Base-by-base conservation (phyloP, 1,284 basidiomycete species). In the Cerioporus squamosus region DNA sequence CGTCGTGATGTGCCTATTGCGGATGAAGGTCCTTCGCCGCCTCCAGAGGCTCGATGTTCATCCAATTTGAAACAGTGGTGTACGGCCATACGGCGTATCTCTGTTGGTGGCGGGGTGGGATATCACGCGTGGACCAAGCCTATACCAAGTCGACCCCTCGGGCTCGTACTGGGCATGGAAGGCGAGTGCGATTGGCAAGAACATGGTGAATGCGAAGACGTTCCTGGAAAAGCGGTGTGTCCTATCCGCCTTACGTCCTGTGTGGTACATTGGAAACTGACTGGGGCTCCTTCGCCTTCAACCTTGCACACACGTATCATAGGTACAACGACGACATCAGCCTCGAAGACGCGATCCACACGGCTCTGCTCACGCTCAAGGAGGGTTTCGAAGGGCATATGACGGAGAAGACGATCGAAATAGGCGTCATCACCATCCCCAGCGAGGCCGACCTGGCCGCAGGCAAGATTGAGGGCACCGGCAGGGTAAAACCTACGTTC, bases 121-220 rank as follows among this genome's bases (percentile, higher is more conserved):
- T 74, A 80, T 82, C 66, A 91, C 91, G 72, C 88, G 95, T 20
- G 97, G 97, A 17, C 94, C 95, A 63, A 92, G 88, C 38, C 83
- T 99, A 62, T 99, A 97, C 79, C 97, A 99, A 76, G 97, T 99
- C 54, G 97, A 99, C 79, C 97, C 97, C 18, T 97, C 95, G 46
- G 97, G 97, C 46, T 95, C 94, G 47, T 99, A 95, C 78, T 98
- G 96, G 96, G 96, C 97, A 51, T 99, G 97, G 97, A 99, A 99
- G 77, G 97, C 97, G 14, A 97, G 94, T 72, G 97, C 97, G 15
- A 99, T 99, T 70, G 97, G 97, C 40, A 99, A 99, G 81, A 99
- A 99, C 78, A 98, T 98, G 94, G 89, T 95, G 54, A 99, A 99
- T 72, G 97, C 96, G 53, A 99, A 99, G 79, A 98, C 97, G 2